Conservation (phyloP, 768 basidiomycete species). For the Boletus rufocinnamomeus region DNA sequence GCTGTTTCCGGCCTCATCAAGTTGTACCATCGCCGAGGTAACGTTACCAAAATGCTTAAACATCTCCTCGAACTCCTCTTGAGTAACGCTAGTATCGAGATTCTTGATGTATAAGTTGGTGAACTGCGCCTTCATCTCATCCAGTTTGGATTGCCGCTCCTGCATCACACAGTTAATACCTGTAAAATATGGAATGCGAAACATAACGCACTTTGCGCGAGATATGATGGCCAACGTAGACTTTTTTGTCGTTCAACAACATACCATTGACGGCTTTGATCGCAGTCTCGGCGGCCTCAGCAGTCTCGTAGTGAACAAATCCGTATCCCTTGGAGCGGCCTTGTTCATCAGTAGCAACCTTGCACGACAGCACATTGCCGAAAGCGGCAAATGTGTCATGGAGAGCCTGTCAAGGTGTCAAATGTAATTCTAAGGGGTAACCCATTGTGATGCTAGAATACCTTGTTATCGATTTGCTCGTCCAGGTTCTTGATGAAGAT, state of each 20-base stretch:
- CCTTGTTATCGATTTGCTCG: conserved; percentile 97
- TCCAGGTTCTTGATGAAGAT: conserved; percentile 99
- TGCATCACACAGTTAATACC: conserved; percentile 29
- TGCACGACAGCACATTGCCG: conserved; percentile 98
- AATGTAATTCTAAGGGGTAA: neutral
- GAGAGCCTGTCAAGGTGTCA: conserved; percentile 64
- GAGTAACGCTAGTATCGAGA: conserved; percentile 77
- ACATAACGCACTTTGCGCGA: conserved; percentile 76
- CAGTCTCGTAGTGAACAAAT: conserved; percentile 98
- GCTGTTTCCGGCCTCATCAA: conserved; percentile 88
- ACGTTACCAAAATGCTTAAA: conserved; percentile 79
- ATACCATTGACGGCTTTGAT: conserved; percentile 99
- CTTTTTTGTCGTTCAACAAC: conserved; percentile 99
- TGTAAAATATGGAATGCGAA: too few species aligned
- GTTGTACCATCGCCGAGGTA: conserved; percentile 84
- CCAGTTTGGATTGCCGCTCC: conserved; percentile 98
- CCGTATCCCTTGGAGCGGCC: conserved; percentile 97
- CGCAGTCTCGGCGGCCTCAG: conserved; percentile 91
- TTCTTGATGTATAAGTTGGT: conserved; percentile 99
- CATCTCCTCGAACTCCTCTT: conserved; percentile 83
- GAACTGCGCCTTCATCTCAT: conserved; percentile 96
- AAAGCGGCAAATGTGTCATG: conserved; percentile 99
- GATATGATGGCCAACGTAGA: conserved; percentile 96
- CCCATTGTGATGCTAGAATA: conserved; percentile 20
- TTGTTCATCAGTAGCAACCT: conserved; percentile 95